phyloP scores from a whole-genome alignment of 148 eudicot genomes.

The Euryodendron excelsum region DNA sequence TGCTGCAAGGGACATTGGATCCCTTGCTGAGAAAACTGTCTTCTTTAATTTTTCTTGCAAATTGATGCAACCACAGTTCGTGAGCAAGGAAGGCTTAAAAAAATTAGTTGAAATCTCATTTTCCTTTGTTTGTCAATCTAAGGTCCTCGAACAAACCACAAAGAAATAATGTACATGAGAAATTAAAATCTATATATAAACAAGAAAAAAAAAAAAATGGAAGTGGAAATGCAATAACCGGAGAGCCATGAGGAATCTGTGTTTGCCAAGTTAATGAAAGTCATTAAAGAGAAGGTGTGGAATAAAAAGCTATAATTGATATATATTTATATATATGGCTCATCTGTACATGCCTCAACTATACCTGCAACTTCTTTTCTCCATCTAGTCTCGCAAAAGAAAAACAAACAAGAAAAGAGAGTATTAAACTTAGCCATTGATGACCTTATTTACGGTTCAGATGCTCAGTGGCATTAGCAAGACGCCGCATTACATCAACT shows the following conservation, averaged over 20 bases:
- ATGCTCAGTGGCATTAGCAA: slow-evolving; percentile 42
- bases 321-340: neutral
- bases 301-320: neutral
- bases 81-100: neutral
- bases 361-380: neutral
- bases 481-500: slow-evolving; percentile 68
- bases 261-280: slow-evolving; percentile 1
- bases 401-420: neutral
- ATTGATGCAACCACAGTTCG: neutral
- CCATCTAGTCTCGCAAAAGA: neutral
- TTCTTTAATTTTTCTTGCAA: neutral
- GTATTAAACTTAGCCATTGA: neutral
- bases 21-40: neutral
- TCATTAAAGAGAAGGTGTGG: neutral
- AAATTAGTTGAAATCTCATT: too few species aligned
- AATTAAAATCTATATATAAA: neutral
- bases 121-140: neutral
- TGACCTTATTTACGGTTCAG: slow-evolving; percentile 9
- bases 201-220: neutral
- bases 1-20: slow-evolving; percentile 7
- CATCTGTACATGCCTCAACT: slow-evolving; percentile 1
- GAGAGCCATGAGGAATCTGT: neutral
- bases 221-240: neutral
- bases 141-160: neutral
- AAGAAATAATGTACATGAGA: neutral